Base-by-base conservation (phyloP, 495 filamentous ascomycete species). In the Cladorrhinum samala region DNA sequence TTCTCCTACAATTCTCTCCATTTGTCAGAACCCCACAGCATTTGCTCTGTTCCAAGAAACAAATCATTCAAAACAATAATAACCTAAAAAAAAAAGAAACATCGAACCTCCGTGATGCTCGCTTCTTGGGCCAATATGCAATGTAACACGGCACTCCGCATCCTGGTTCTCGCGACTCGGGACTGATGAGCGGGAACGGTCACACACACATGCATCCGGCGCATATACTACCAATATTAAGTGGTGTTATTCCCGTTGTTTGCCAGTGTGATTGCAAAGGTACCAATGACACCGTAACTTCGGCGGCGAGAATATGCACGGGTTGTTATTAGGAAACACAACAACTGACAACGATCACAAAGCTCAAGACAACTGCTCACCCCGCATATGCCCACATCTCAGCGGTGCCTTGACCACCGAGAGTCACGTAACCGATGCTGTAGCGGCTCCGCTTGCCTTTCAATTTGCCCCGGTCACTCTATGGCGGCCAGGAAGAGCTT, bases 321-420 rank as follows among this genome's bases (percentile, higher is more conserved):
- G 27, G 5, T 33, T 11, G 11, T 33, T 11, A 33, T 11, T 33
- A 6, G 11, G 11, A 6, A 33, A 6, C 11, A 33, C 5, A 6
- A 33, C 27, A 33, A 5, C 11, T 33, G 5, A 6, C 11, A 11
- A 33, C 11, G 27, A 33, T 6, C 27, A 5, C 27, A 33, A 5
- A 33, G 5, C 27, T 33, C n/a, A n/a, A 33, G 5, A 33, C 27
- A 33, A 33, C 27, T 5, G 27, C 11, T 11, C 6, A 33, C 6
- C 11, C 27, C 11, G 9, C 13, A 45, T 24, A 24, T 45, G 20
- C 42, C 21, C 24, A 47, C 2, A 45, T 45, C 17, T 45, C 17
- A 45, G 24, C 42, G 20, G 42, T 21, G 42, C 42, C 42, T 45
- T 45, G 42, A 45, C 42, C 42, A 21, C 42, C 42, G 42, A 45